These are phyloP conservation scores for Kluyveromyces sp. DNA, from an alignment of 1,139 yeast genomes.

Conservation along the genomic window DNA sequence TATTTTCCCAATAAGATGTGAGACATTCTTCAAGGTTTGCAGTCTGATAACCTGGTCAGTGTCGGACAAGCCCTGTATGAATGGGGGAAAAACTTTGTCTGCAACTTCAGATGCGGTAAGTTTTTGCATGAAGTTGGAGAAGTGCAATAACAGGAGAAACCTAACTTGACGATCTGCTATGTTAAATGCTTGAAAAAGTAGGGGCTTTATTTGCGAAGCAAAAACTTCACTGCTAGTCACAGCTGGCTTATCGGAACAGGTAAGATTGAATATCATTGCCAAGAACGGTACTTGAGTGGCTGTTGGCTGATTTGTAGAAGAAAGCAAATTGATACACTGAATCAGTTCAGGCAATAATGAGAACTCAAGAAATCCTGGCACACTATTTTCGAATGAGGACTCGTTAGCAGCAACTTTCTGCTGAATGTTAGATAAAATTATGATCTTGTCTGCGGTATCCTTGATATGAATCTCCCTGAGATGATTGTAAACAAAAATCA, in stretches of 20 bases:
- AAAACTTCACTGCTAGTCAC: constrained; percentile 31
- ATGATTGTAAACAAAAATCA: constrained; percentile 21
- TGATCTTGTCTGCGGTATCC: constrained; percentile 22
- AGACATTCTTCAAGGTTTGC: constrained; percentile 68
- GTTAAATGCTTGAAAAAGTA: constrained; percentile 54
- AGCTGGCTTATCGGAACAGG: constrained; percentile 39
- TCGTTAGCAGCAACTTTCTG: constrained; percentile 18
- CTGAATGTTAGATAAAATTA: constrained; percentile 23
- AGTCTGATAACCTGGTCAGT: constrained; percentile 75
- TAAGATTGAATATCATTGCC: constrained; percentile 21
- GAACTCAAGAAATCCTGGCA: constrained; percentile 56
- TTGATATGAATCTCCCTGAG: constrained; percentile 28
- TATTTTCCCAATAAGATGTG: constrained; percentile 56
- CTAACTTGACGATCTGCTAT: constrained; percentile 73
- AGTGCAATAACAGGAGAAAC: constrained; percentile 55
- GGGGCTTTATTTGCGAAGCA: constrained; percentile 49
- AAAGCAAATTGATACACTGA: constrained; percentile 31
- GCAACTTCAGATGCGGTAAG: constrained; percentile 60
- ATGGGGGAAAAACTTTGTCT: constrained; percentile 57
- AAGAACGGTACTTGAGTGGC: constrained; percentile 32
- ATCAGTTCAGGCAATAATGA: constrained; percentile 64
- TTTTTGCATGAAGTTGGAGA: constrained; percentile 49
- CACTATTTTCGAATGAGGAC: constrained; percentile 14
- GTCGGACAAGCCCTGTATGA: constrained; percentile 78
- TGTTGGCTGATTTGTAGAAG: constrained; percentile 16